These are phyloP conservation scores for Hirsutella rhossiliensis DNA, from an alignment of 2,329 filamentous ascomycete species.

Conservation along the genomic window DNA sequence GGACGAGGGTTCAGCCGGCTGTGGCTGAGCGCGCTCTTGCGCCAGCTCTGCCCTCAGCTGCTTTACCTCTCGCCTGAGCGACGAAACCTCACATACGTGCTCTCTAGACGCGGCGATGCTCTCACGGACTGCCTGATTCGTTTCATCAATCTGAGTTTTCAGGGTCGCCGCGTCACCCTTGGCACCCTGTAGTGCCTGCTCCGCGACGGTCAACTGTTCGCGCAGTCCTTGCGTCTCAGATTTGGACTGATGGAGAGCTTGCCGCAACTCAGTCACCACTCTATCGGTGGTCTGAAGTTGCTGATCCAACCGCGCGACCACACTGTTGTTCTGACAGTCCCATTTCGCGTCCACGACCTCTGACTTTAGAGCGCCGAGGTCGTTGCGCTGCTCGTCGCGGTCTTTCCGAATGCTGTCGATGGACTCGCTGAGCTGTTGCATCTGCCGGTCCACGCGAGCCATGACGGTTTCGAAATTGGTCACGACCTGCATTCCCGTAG, in stretches of 20 bases:
- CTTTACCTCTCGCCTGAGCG: slow-evolving; percentile 20
- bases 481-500: slow-evolving; percentile 22
- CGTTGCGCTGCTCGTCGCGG: slow-evolving; percentile 8
- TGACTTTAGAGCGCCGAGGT: slow-evolving; percentile 14
- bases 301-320: slow-evolving; percentile 9
- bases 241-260: slow-evolving; percentile 7
- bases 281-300: slow-evolving; percentile 11
- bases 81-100: slow-evolving; percentile 17
- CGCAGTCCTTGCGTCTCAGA: slow-evolving; percentile 8
- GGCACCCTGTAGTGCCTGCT: slow-evolving; percentile 11
- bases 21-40: slow-evolving; percentile 10
- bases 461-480: slow-evolving; percentile 23
- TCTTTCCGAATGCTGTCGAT: slow-evolving; percentile 14
- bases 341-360: slow-evolving; percentile 11
- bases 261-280: slow-evolving; percentile 9
- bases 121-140: slow-evolving; percentile 12
- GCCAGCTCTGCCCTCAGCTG: slow-evolving; percentile 16
- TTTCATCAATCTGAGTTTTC: slow-evolving; percentile 10
- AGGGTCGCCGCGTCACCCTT: slow-evolving; percentile 11
- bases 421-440: slow-evolving; percentile 18
- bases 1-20: slow-evolving; percentile 4
- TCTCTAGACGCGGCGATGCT: slow-evolving; percentile 11
- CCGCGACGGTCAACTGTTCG: slow-evolving; percentile 10
- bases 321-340: slow-evolving; percentile 5
- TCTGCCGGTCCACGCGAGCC: slow-evolving; percentile 20